These are phyloP conservation scores for Neobulgaria alba DNA, from an alignment of 2,329 filamentous ascomycete genomes.

Conservation along the genomic window DNA sequence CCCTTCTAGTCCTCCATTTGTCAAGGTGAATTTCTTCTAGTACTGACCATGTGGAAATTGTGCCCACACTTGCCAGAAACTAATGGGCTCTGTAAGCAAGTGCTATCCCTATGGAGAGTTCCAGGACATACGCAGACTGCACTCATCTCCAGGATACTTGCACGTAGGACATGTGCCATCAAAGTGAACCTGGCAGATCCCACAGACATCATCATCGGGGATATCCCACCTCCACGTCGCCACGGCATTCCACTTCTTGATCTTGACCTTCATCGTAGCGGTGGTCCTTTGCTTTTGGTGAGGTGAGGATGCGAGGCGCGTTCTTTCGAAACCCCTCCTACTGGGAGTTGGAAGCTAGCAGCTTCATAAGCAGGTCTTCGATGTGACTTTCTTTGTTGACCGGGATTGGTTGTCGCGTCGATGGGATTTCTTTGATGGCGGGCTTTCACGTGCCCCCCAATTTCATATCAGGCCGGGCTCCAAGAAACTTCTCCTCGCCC, in stretches of 20 bases:
- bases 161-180: constrained; percentile 96
- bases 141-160: constrained; percentile 96
- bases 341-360: too few species aligned
- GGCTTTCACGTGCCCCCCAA: too few species aligned
- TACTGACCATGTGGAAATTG: constrained; percentile 86
- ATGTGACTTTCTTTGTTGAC: too few species aligned
- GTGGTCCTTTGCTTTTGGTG: too few species aligned
- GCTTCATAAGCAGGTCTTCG: too few species aligned
- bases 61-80: constrained; percentile 96
- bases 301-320: too few species aligned
- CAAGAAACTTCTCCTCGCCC: too few species aligned
- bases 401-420: too few species aligned
- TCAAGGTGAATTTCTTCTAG: too few species aligned
- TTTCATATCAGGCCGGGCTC: too few species aligned
- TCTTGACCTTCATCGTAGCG: constrained; percentile 78
- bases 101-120: neutral
- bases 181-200: constrained; percentile 96
- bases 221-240: constrained; percentile 98
- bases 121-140: constrained; percentile 64
- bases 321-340: too few species aligned
- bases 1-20: neutral
- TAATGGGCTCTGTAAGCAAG: constrained; percentile 31
- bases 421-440: too few species aligned
- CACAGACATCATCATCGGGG: constrained; percentile 93
- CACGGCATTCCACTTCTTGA: constrained; percentile 87